A percentile compares a stretch with the other conserved stretches of the same genome.
phyloP scores from a whole-genome alignment of 225 moss, liverwort and hornwort genomes.

The Bryum argenteum region DNA sequence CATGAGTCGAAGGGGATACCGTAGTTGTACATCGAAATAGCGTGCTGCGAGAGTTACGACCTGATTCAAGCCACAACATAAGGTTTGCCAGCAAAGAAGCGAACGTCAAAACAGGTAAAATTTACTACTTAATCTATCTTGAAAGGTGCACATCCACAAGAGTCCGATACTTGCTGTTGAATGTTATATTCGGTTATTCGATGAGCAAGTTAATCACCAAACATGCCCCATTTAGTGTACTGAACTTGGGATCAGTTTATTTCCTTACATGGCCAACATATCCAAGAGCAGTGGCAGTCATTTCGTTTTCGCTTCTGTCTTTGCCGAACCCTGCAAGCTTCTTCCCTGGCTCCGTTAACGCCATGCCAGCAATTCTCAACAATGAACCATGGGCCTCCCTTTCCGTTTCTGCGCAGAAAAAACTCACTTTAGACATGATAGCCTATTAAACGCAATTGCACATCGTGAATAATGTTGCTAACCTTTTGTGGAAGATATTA shows the following conservation, averaged over 20 bases:
- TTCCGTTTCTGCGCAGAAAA: constrained; percentile 50
- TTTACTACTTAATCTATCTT: too few relatives aligned
- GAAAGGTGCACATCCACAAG: too few relatives aligned
- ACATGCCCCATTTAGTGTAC: too few relatives aligned
- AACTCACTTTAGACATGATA: constrained; percentile 2
- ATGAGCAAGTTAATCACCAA: too few relatives aligned
- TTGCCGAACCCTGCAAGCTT: constrained; percentile 65
- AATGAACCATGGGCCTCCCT: constrained; percentile 55
- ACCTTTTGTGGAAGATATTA: constrained; percentile 42
- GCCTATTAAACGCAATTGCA: background rate
- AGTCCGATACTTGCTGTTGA: too few relatives aligned
- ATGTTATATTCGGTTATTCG: too few relatives aligned
- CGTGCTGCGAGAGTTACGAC: constrained; percentile 80
- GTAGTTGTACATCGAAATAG: constrained; percentile 86
- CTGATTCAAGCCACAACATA: constrained; percentile 40
- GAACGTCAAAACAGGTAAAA: too few relatives aligned
- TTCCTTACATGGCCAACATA: constrained; percentile 95
- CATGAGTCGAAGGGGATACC: constrained; percentile 88
- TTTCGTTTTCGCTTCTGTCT: constrained; percentile 74
- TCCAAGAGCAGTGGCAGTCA: constrained; percentile 93
- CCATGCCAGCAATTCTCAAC: constrained; percentile 83
- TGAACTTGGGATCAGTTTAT: too few relatives aligned
- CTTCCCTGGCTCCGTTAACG: constrained; percentile 69
- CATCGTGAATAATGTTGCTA: constrained; percentile 15
- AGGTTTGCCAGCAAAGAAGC: too few relatives aligned